Conservation (phyloP, 768 basidiomycete species). For the Sistotremastrum niveocremeum region DNA sequence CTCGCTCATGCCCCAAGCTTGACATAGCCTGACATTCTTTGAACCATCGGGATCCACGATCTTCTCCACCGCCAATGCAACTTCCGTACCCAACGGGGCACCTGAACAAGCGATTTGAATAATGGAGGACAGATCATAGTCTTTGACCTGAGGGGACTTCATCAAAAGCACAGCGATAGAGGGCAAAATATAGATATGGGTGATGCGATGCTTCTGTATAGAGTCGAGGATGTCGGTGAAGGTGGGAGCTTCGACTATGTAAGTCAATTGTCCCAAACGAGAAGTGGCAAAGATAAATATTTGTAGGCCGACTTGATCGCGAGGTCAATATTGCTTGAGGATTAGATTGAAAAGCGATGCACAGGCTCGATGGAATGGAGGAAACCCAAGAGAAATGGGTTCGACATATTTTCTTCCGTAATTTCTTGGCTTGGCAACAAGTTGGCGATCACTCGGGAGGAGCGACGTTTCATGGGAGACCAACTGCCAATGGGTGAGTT, state of each 20-base stretch:
- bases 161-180: constrained; percentile 24
- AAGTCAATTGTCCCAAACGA: neutral
- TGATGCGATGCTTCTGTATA: constrained; percentile 1
- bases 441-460: too few relatives aligned
- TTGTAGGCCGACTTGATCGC: neutral
- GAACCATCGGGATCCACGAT: constrained; percentile 8
- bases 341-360: too few relatives aligned
- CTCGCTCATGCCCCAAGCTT: constrained; percentile 21
- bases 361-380: too few relatives aligned
- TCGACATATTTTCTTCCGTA: too few relatives aligned
- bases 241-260: neutral
- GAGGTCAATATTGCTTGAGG: too few relatives aligned
- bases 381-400: too few relatives aligned
- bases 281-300: neutral
- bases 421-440: too few relatives aligned
- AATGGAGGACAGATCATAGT: constrained; percentile 22
- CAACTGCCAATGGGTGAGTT: neutral
- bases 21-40: constrained; percentile 4
- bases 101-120: constrained; percentile 21
- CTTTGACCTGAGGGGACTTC: constrained; percentile 18
- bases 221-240: neutral
- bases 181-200: constrained; percentile 14
- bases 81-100: constrained; percentile 21
- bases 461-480: too few relatives aligned
- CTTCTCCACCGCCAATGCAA: constrained; percentile 13